Percentiles rank a stretch among this genome's conserved stretches.
Conservation (phyloP, 2,329 filamentous ascomycete species). For the Microsporum audouinii region DNA sequence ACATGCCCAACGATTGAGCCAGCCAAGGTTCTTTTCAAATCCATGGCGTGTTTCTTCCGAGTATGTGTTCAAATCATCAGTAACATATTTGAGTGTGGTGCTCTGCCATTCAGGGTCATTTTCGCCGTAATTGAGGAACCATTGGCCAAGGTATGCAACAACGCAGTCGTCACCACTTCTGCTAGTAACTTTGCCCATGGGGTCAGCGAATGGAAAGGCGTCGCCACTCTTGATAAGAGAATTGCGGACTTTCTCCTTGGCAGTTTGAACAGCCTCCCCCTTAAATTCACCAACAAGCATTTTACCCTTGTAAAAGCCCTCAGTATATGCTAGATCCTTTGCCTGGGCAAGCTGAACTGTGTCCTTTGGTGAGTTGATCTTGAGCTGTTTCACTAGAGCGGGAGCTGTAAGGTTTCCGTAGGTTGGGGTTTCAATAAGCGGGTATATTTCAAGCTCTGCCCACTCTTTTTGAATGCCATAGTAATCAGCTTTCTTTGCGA, state of each 20-base stretch:
- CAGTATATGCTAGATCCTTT: constrained; percentile 93
- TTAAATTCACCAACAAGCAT: constrained; percentile 82
- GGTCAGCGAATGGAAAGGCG: constrained; percentile 88
- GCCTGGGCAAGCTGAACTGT: constrained; percentile 80
- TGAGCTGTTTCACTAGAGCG: constrained; percentile 76
- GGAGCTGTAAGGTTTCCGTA: constrained; percentile 79
- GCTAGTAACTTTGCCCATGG: constrained; percentile 77
- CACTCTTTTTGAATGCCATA: constrained; percentile 96
- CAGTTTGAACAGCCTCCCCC: constrained; percentile 73
- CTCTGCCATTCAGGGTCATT: constrained; percentile 68
- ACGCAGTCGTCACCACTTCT: constrained; percentile 88
- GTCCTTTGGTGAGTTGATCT: constrained; percentile 95
- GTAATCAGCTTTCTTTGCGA: constrained; percentile 90
- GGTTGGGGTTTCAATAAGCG: constrained; percentile 78
- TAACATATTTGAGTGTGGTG: constrained; percentile 60
- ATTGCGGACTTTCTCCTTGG: constrained; percentile 73
- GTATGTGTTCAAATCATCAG: constrained; percentile 67
- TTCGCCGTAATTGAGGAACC: constrained; percentile 95
- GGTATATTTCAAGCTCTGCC: constrained; percentile 79
- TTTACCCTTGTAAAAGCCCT: constrained; percentile 90
- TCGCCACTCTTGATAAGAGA: constrained; percentile 63
- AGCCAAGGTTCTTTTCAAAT: constrained; percentile 76
- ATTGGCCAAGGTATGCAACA: constrained; percentile 86
- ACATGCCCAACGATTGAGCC: constrained; percentile 94
- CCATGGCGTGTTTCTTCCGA: constrained; percentile 63